Evolutionary conservation across 176 grass and related monocot genomes (phyloP).

Genomic region (Bromus sterilis): DNA sequence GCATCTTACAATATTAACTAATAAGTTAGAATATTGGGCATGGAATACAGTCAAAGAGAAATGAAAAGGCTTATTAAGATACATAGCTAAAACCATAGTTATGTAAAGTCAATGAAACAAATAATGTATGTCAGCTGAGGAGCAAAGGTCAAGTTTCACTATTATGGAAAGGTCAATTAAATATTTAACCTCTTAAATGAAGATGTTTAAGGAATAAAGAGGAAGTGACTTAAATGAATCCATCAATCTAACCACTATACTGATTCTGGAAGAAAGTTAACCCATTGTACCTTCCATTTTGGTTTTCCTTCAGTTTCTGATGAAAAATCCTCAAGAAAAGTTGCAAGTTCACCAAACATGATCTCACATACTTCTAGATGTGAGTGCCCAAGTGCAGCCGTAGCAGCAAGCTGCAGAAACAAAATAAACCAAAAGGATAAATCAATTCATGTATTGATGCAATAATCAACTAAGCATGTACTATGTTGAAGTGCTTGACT

Average conservation of each 20-base stretch:
- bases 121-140: not conserved
- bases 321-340: conserved; percentile 84
- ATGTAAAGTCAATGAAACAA: not conserved
- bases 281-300: conserved; percentile 85
- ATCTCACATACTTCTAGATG: conserved; percentile 86
- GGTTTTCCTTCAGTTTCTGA: conserved; percentile 89
- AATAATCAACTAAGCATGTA: conserved; percentile 16
- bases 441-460: not conserved
- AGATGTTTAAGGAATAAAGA: not conserved
- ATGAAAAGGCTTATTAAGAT: not conserved
- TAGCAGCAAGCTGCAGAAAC: conserved; percentile 73
- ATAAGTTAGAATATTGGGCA: not conserved
- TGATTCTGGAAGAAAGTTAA: conserved; percentile 20
- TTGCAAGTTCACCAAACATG: conserved; percentile 89
- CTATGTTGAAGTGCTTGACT: conserved; percentile 7
- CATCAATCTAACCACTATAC: not conserved
- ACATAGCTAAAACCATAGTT: not conserved
- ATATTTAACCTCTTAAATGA: conserved; percentile 11
- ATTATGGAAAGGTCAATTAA: not conserved
- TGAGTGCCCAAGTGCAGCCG: conserved; percentile 82
- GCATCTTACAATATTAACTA: conserved; percentile 4
- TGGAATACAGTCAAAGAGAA: not conserved
- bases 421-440: not conserved
- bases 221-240: not conserved
- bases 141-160: not conserved